Evolutionary conservation across 805 yeast genomes (phyloP), one percentile per base, ranked within the genome.

Genomic region (Saturnispora bothae): DNA sequence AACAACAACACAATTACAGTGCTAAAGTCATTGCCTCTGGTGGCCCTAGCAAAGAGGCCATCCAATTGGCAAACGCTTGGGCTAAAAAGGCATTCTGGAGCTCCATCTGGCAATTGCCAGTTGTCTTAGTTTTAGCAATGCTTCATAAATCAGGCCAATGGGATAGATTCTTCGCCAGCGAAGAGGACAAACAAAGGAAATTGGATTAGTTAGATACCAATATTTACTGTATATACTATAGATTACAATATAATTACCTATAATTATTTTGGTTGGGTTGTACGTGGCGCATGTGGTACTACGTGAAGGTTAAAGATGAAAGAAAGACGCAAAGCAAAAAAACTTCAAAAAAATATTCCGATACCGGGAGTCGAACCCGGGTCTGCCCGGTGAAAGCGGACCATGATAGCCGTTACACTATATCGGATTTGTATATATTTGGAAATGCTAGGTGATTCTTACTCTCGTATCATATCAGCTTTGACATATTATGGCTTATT

Each of bases 71-170:
- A 3, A 76, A 72, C 50, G 48, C 65, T 2, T 78, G 75, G 56
- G 97, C 98, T 1, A 77, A 83, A 43, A 80, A 79, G 54, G 69
- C 88, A 31, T 92, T 92, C 57, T 83, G 95, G 94, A 84, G 94
- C 28, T 81, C 95, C 20, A 95, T 92, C 1, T 76, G 89, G 77
- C 97, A 92, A 50, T 63, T 92, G 33, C 98, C 99, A 0, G 88
- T 82, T 0, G 80, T 94, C 13, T 63, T 92, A 38, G 79, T 86
- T 15, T 63, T 92, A 43, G 96, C 97, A 1, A 89, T 92, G 86
- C 57, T 92, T 36, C 97, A 92, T 59, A 92, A 92, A 60, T 79
- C 79, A 56, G 96, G 96, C 5, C 85, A 86, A 55, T 89, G 96
- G 96, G 95, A 86, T 53, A 69, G 83, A 66, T 49, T 78, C 19